Evolutionary conservation across 31 red algal genomes (phyloP).

Genomic region (Porphyra umbilicalis): DNA sequence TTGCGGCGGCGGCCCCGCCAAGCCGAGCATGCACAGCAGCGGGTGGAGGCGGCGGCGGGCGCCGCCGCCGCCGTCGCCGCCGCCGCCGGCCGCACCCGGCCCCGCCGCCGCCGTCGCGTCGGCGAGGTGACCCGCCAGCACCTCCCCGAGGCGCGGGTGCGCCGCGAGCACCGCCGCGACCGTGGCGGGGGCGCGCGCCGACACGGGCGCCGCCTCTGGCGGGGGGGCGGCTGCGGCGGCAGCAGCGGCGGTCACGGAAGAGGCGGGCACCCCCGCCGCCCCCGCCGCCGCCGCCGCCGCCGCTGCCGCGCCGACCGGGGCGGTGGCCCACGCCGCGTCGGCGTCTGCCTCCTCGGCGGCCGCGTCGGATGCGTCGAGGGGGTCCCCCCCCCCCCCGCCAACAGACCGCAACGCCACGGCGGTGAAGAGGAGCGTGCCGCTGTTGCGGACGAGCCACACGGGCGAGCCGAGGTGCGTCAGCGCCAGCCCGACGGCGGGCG

Average conservation of each 20-base stretch:
- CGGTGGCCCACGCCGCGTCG: neutral
- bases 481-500: conserved; percentile 14
- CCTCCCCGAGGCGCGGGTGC: neutral
- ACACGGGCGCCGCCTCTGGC: neutral
- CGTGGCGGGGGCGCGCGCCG: neutral
- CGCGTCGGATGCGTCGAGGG: neutral
- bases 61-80: neutral
- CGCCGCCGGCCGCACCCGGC: too few relatives aligned
- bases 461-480: conserved; percentile 29
- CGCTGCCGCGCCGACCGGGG: neutral
- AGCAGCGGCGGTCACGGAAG: too few relatives aligned
- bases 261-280: too few relatives aligned
- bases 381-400: conserved; percentile 11
- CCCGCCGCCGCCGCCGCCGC: neutral
- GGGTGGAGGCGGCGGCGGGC: neutral
- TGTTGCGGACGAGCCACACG: conserved; percentile 38
- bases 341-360: neutral
- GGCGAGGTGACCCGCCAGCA: neutral
- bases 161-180: neutral
- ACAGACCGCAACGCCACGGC: conserved; percentile 29
- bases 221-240: neutral
- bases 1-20: neutral
- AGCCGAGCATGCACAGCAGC: neutral
- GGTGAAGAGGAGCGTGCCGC: conserved; percentile 36
- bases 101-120: neutral